These are phyloP conservation scores for Saturnispora halmiae DNA, from an alignment of 805 yeast species.

Conservation along the genomic window DNA sequence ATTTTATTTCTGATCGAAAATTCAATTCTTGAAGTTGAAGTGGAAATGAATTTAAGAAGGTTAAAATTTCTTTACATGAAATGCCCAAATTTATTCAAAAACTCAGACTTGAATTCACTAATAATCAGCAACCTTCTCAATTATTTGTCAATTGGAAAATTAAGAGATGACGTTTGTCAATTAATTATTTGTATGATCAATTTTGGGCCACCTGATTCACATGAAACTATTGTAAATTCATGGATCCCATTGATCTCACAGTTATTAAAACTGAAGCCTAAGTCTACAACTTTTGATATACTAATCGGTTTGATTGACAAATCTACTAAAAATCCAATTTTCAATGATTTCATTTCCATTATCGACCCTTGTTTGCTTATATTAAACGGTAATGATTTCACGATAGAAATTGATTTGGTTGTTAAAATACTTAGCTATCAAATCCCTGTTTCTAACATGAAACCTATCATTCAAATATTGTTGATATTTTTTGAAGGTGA, in stretches of 20 bases:
- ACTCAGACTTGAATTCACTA: conserved; percentile 15
- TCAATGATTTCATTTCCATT: neutral
- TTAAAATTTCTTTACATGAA: conserved; percentile 31
- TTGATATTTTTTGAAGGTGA: neutral
- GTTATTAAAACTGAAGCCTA: neutral
- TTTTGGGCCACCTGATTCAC: conserved; percentile 5
- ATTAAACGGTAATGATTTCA: neutral
- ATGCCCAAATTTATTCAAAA: conserved; percentile 17
- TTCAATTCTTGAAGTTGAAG: conserved; percentile 21
- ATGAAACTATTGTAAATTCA: conserved; percentile 9
- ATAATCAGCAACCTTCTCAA: conserved; percentile 5
- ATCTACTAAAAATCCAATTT: neutral
- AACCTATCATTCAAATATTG: neutral
- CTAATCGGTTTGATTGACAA: neutral
- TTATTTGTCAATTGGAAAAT: conserved; percentile 16
- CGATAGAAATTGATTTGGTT: neutral
- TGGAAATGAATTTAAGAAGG: conserved; percentile 25
- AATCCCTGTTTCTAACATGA: neutral
- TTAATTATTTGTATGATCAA: conserved; percentile 21
- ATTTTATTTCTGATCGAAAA: conserved; percentile 22
- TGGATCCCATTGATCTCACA: conserved; percentile 18
- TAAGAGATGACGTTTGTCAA: conserved; percentile 23
- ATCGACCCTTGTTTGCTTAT: conserved; percentile 1
- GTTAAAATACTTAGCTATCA: neutral
- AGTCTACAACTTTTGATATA: neutral